Conservation (phyloP, 495 filamentous ascomycete species). For the Podospora sp. region DNA sequence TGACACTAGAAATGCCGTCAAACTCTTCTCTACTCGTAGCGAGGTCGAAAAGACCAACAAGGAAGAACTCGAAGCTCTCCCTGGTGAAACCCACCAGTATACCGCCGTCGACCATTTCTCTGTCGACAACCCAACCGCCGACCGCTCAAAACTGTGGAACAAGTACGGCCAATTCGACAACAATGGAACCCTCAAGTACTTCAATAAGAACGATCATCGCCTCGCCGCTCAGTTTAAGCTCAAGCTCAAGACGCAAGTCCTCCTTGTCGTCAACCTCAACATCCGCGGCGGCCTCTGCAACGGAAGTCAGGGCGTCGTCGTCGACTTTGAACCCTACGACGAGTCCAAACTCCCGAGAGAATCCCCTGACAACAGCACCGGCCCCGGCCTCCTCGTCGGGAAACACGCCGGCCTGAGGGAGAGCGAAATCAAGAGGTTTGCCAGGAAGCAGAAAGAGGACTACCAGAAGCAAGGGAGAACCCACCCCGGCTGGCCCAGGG, state of each 20-base stretch:
- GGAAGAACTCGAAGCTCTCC: conserved; percentile 40
- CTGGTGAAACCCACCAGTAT: conserved; percentile 53
- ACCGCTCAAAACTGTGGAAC: too few relatives aligned
- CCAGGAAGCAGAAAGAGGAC: conserved; percentile 15
- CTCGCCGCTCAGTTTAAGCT: conserved; percentile 59
- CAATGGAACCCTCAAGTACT: conserved; percentile 67
- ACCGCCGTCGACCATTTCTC: conserved; percentile 72
- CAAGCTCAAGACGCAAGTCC: conserved; percentile 87
- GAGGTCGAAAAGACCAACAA: conserved; percentile 47
- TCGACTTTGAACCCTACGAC: conserved; percentile 71
- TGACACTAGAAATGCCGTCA: conserved; percentile 46
- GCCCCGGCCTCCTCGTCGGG: conserved; percentile 25
- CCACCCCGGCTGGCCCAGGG: conserved; percentile 62
- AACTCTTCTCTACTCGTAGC: conserved; percentile 47
- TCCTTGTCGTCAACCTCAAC: conserved; percentile 93
- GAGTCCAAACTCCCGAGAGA: conserved; percentile 52
- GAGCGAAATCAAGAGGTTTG: conserved; percentile 35
- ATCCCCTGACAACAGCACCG: conserved; percentile 15
- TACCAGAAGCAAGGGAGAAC: background rate
- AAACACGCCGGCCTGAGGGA: conserved; percentile 52
- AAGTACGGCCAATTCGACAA: too few relatives aligned
- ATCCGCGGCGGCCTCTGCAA: conserved; percentile 71
- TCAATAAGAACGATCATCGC: conserved; percentile 62
- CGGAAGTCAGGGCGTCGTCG: conserved; percentile 81
- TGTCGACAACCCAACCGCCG: conserved; percentile 60